Conservation (phyloP, 23 red algal species). For the Gracilariopsis chorda region DNA sequence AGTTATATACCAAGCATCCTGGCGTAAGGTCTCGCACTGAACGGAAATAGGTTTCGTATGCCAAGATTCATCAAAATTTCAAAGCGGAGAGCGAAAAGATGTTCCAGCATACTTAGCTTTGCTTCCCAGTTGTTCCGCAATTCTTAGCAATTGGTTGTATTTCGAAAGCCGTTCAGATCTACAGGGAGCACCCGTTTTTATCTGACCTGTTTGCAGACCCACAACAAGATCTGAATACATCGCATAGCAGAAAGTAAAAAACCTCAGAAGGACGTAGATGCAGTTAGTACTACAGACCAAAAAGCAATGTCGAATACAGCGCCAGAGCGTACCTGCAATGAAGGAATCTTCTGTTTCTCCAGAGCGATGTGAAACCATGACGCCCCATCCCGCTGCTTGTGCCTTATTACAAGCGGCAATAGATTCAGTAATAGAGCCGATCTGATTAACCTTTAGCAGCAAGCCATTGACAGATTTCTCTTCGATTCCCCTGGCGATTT, state of each 20-base stretch:
- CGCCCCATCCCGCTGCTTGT: slow-evolving; percentile 83
- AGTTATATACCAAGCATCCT: too few species aligned
- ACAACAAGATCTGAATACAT: slow-evolving; percentile 87
- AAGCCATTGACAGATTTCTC: slow-evolving; percentile 79
- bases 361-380: slow-evolving; percentile 96
- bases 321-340: slow-evolving; percentile 51
- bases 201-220: slow-evolving; percentile 91
- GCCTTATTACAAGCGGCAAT: slow-evolving; percentile 86
- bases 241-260: not conserved
- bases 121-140: slow-evolving; percentile 80
- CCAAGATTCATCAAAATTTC: not conserved
- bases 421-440: slow-evolving; percentile 87
- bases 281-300: not conserved
- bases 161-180: slow-evolving; percentile 96
- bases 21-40: too few species aligned
- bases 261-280: not conserved
- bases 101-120: slow-evolving; percentile 81
- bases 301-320: not conserved
- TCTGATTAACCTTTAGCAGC: slow-evolving; percentile 98
- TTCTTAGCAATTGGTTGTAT: slow-evolving; percentile 97
- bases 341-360: slow-evolving; percentile 92
- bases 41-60: too few species aligned
- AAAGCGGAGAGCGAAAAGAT: slow-evolving; percentile 79
- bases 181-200: slow-evolving; percentile 97
- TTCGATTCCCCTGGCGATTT: slow-evolving; percentile 78